Conservation (phyloP, 805 yeast genomes). For the Lachancea fermentati region DNA sequence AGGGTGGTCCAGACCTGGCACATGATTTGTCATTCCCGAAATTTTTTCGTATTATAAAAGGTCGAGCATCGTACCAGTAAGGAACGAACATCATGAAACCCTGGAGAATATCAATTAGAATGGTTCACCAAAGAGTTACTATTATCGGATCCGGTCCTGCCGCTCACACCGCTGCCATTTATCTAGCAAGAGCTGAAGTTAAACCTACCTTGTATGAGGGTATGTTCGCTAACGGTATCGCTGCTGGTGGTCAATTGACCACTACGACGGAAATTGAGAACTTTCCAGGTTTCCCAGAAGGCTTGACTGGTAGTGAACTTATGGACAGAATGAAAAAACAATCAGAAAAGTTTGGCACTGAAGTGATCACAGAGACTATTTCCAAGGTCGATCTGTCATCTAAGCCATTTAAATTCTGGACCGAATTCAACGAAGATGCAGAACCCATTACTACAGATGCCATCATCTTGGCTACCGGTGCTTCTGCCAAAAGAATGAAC, state of each 20-base stretch:
- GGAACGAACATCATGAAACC: not conserved
- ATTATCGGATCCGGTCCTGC: slow-evolving; percentile 98
- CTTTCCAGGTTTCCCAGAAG: slow-evolving; percentile 98
- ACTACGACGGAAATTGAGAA: slow-evolving; percentile 98
- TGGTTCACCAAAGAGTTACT: slow-evolving; percentile 81
- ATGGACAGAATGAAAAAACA: slow-evolving; percentile 95
- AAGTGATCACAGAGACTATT: slow-evolving; percentile 90
- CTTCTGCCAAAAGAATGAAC: slow-evolving; percentile 90
- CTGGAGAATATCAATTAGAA: slow-evolving; percentile 33
- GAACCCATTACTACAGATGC: slow-evolving; percentile 93
- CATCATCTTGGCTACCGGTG: slow-evolving; percentile 93
- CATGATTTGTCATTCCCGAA: slow-evolving; percentile 4
- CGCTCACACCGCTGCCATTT: slow-evolving; percentile 98
- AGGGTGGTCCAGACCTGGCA: slow-evolving; percentile 2
- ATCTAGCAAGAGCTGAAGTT: slow-evolving; percentile 93
- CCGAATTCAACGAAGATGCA: slow-evolving; percentile 88
- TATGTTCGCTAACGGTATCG: slow-evolving; percentile 90
- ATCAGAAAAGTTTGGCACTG: slow-evolving; percentile 83
- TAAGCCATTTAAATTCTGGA: slow-evolving; percentile 94
- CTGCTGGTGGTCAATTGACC: slow-evolving; percentile 98
- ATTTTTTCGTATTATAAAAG: slow-evolving; percentile 2
- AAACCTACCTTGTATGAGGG: slow-evolving; percentile 94
- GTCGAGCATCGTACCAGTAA: not conserved
- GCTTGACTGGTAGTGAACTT: slow-evolving; percentile 76
- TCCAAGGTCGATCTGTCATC: slow-evolving; percentile 83